Evolutionary conservation across 2,329 filamentous ascomycete genomes (phyloP), one percentile per base, ranked within the genome.

Genomic region (Xylaria hypoxylon): DNA sequence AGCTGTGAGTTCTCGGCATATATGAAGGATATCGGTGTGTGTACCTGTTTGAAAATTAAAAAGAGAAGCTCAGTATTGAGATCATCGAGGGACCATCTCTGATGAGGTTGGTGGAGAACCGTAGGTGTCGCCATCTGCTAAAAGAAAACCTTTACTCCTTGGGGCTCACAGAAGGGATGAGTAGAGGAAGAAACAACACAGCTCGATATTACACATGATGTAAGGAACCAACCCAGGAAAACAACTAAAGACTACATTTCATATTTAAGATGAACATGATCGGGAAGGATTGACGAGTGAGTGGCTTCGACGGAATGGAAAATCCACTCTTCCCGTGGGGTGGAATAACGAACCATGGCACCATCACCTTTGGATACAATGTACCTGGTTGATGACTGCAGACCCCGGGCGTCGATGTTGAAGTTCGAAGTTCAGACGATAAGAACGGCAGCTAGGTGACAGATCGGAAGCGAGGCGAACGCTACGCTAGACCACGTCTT

Each of bases 21-120:
- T 7, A n/a, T 13, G 24, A 26, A 70, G 40, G 15, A n/a, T 33
- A 10, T 33, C 2, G 42, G 40, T 11, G n/a, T 40, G 6, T 35
- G 10, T 75, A 83, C 82, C 73, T 82, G 77, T 70, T 80, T 71
- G 28, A 83, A 76, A 38, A 84, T 78, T 42, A 83, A 72, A 59
- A 74, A 70, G n/a, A 84, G 56, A 17, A 84, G 71, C 72, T 84
- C 82, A 4, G 80, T 77, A 71, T 80, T 83, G 19, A 84, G 77
- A 59, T 77, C 72, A 58, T 78, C 68, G 22, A 80, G 68, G 10
- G 75, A 78, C 70, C 74, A 75, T 58, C 47, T 71, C 33, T 61
- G 68, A 47, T 53, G 50, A 58, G 64, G 33, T 59, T 38, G 53
- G 40, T 59, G 11, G 7, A 24, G 22, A 60, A 55, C 55, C 33